Percentiles rank a stretch among this genome's conserved stretches.
phyloP scores from a whole-genome alignment of 2,329 filamentous ascomycete genomes.

The Diplodia intermedia region DNA sequence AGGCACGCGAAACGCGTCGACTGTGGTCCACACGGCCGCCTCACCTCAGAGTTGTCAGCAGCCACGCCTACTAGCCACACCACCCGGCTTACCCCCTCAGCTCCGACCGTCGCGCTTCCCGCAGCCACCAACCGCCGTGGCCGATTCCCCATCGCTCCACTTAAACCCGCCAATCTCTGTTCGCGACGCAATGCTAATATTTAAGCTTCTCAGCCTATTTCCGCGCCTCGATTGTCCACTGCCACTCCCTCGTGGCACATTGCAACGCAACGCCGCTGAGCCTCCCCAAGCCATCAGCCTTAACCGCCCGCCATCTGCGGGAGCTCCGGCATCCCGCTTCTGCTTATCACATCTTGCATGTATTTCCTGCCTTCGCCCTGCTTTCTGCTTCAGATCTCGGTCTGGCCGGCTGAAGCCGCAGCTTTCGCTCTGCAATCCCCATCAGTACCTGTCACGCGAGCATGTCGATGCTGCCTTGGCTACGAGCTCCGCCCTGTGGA shows the following conservation, averaged over 20 bases:
- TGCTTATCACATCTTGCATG: constrained; percentile 1
- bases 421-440: neutral
- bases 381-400: neutral
- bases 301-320: constrained; percentile 6
- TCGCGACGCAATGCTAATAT: constrained; percentile 3
- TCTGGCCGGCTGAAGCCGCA: neutral
- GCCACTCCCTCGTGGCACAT: constrained; percentile 19
- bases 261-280: neutral
- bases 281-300: constrained; percentile 8
- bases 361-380: neutral
- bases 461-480: neutral
- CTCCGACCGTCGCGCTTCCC: neutral
- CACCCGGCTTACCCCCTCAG: constrained; percentile 13
- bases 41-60: constrained; percentile 26
- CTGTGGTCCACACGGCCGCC: constrained; percentile 4
- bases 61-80: constrained; percentile 19
- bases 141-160: neutral
- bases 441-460: neutral
- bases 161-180: neutral
- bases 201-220: constrained; percentile 10
- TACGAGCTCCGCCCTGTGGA: neutral
- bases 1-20: neutral
- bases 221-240: neutral
- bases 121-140: constrained; percentile 16
- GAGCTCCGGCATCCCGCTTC: neutral